phyloP scores from a whole-genome alignment of 441 rosid genomes.

The Theobroma grandiflorum region DNA sequence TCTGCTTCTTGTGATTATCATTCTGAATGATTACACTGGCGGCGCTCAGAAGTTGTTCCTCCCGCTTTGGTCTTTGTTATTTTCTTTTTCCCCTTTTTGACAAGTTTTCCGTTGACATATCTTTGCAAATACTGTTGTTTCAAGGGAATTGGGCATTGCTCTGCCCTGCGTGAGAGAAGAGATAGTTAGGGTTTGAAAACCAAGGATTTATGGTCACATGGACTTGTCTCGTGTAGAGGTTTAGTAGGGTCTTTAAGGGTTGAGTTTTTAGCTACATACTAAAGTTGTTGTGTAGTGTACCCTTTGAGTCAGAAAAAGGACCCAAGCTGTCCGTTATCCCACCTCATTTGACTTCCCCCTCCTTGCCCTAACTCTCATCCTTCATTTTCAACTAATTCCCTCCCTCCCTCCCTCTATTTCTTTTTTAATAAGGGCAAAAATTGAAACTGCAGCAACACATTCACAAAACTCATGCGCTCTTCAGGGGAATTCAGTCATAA shows the following conservation, averaged over 20 bases:
- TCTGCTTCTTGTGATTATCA: constrained; percentile 40
- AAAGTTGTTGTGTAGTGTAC: not conserved
- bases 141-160: not conserved
- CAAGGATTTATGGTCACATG: constrained; percentile 54
- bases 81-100: not conserved
- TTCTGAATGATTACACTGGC: constrained; percentile 68
- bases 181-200: constrained; percentile 47
- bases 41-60: constrained; percentile 71
- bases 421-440: too few relatives aligned
- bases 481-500: too few relatives aligned
- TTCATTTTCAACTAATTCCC: not conserved
- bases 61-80: constrained; percentile 42
- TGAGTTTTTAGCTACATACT: not conserved
- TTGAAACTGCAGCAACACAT: too few relatives aligned
- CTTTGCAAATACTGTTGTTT: not conserved
- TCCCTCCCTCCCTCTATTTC: too few relatives aligned
- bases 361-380: not conserved
- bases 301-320: not conserved
- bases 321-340: not conserved
- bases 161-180: not conserved
- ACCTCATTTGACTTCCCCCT: not conserved
- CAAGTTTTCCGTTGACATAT: constrained; percentile 19
- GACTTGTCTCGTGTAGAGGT: constrained; percentile 47
- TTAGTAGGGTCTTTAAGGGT: constrained; percentile 31
- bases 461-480: too few relatives aligned